Base-by-base conservation (phyloP, 805 yeast genomes). In the Wickerhamiella siamensis region DNA sequence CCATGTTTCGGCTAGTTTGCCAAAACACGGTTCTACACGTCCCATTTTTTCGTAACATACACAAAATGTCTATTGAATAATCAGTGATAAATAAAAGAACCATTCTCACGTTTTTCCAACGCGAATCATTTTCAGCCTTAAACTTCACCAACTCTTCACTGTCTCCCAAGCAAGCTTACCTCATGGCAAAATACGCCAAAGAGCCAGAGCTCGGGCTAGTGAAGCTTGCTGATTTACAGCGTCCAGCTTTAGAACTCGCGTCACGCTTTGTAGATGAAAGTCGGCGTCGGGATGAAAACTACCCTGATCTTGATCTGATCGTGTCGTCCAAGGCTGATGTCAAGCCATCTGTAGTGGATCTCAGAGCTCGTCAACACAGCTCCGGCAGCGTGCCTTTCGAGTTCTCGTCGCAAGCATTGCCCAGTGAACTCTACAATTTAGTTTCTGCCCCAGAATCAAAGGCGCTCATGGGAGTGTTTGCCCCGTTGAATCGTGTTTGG, bases 401-500 rank as follows among this genome's bases (percentile, higher is more conserved):
- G 15, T 41, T 43, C 8, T 9, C 39, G 19, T 43, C 45, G 4
- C 17, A 35, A 9, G 35, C 52, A 3, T 43, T 52, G 18, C 56
- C 56, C 2, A 20, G 19, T 5, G 40, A 38, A 24, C 35, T 44
- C n/a, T 35, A 36, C 16, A 33, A 19, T 19, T 41, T 44, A 14
- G 33, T 38, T 3, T 17, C 32, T 22, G 16, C 39, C 18, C 14
- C 40, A 26, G 2, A 12, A 6, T 31, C 24, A 12, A 27, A 43
- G 17, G 12, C 18, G 31, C 75, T 77, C 45, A 77, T 83, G 75
- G 98, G 98, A 12, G 62, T 86, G 20, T 77, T 91, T 50, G 74
- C 87, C 0, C 86, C 80, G 44, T 70, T 91, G 24, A 72, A 75
- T 47, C 74, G 94, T 45, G 75, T 87, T 12, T 91, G 96, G 95